Base-by-base conservation (phyloP, 345 rosid species). In the Eucalyptus paniculata region DNA sequence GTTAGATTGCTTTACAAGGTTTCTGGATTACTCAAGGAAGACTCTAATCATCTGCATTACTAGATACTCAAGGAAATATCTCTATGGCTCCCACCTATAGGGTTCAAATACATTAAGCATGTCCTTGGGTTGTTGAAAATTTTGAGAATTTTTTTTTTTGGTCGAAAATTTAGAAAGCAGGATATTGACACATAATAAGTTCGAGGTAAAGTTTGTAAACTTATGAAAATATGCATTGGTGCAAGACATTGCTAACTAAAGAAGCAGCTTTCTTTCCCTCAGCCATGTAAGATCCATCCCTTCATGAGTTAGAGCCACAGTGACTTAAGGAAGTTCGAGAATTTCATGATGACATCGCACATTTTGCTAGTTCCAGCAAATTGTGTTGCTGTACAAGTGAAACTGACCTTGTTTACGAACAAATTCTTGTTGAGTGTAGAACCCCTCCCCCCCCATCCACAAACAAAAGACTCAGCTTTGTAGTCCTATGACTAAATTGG, bases 361-460 rank as follows among this genome's bases (percentile, higher is more conserved):
- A 18, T 72, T 34, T 72, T 72, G 44, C 82, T 34, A 72, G 44
- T 72, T 72, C 44, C 7, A 1, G 44, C 82, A 18, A 72, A 34
- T 72, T 72, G 24, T 72, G 82, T 37, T 34, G 44, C 44, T 34
- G 44, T 72, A 34, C 26, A 19, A 34, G 82, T 37, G 26, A 72
- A 69, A 72, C 44, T 72, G 26, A 19, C 26, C 81, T 32, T 67
- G 77, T 67, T 15, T n/a, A 37, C 3, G 1, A n/a, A 67, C 77
- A n/a, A n/a, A n/a, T 67, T 67, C 77, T 67, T 67, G 80, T 32
- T 67, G 80, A 67, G 80, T 67, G 80, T 32, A 67, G 80, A 67
- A 67, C 40, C 8, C 0, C 6, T 0, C 16, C 45, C 45, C 37
- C 16, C 34, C 8, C 21, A 4, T 12, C 32, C 5, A 4, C 37